Conservation (phyloP, 2,329 filamentous ascomycete genomes). For the Pseudofabraea citricarpa region DNA sequence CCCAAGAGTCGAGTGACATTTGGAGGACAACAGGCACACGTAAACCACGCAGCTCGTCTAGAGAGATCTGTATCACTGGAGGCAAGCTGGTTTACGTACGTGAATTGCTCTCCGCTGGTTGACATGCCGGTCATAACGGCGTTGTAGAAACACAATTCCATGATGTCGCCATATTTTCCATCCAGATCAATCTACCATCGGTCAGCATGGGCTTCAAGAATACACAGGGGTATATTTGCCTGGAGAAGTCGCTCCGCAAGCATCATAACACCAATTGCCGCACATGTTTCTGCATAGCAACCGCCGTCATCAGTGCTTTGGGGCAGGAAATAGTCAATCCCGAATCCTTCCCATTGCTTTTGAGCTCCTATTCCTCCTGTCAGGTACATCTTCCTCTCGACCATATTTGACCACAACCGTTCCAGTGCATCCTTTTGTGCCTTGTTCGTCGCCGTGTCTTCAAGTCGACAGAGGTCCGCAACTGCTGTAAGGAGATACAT, state of each 20-base stretch:
- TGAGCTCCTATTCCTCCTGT: conserved; percentile 57
- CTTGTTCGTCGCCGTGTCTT: conserved; percentile 7
- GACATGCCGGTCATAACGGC: conserved; percentile 53
- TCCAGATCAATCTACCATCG: conserved; percentile 40
- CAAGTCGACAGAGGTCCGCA: conserved; percentile 46
- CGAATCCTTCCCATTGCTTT: conserved; percentile 57
- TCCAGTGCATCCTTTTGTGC: conserved; percentile 30
- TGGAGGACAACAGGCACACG: conserved; percentile 55
- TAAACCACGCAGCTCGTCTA: conserved; percentile 51
- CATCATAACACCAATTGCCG: conserved; percentile 56
- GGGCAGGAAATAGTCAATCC: conserved; percentile 52
- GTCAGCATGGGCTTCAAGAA: conserved; percentile 1
- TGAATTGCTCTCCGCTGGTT: conserved; percentile 50
- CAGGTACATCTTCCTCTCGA: conserved; percentile 56
- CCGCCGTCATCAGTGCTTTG: conserved; percentile 56
- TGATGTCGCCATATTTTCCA: conserved; percentile 48
- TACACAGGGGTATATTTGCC: conserved; percentile 18
- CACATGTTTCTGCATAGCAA: conserved; percentile 59
- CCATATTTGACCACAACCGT: conserved; percentile 55
- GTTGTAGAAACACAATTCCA: conserved; percentile 59
- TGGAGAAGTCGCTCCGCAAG: conserved; percentile 51
- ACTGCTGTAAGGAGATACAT: conserved; percentile 57
- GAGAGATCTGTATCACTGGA: conserved; percentile 46
- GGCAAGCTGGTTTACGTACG: conserved; percentile 57
- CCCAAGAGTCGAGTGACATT: conserved; percentile 53